Base-by-base conservation (phyloP, 2,329 filamentous ascomycete genomes). In the Exophiala xenobiotica region DNA sequence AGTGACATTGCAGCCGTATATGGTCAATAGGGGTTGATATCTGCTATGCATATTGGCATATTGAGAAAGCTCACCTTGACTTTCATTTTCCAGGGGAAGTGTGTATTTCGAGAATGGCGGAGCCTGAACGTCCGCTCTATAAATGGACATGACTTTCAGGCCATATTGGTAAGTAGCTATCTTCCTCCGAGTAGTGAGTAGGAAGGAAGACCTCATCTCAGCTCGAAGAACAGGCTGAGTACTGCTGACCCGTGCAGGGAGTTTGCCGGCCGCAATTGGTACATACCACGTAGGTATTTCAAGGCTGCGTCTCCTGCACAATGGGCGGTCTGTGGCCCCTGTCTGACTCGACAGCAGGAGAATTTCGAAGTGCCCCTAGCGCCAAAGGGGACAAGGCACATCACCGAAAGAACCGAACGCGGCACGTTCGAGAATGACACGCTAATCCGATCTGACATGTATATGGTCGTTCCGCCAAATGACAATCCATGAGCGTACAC, bases 291-390 rank as follows among this genome's bases (percentile, higher is more conserved):
- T n/a, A n/a, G n/a, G n/a, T n/a, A n/a, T n/a, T n/a, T 35, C 31
- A 9, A 35, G 8, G n/a, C n/a, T 9, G 18, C 31, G 24, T 18
- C 8, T 45, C n/a, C 8, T 45, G 16, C 42, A 31, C 19, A 19
- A 33, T 33, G 29, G 11, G 31, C n/a, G 31, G 31, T 35, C 31
- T 35, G 31, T 14, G 31, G 31, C 18, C 31, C 31, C n/a, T 35
- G n/a, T 35, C 18, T 35, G 31, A 35, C 31, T 16, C 18, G 31
- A 35, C n/a, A 3, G 4, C 31, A 45, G 42, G 20, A 31, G 18
- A 19, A 35, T 14, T 27, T 31, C 24, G 41, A 44, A 44, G 31
- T 35, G 42, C 29, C 33, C 42, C 42, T 45, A 45, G 27, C 26
- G 31, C 27, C n/a, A 19, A 35, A 45, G 29, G 24, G 41, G 18